Percentiles rank a stretch among this genome's conserved stretches.
phyloP scores from a whole-genome alignment of 805 yeast genomes.

The Wickerhamomyces subpelliculosus region DNA sequence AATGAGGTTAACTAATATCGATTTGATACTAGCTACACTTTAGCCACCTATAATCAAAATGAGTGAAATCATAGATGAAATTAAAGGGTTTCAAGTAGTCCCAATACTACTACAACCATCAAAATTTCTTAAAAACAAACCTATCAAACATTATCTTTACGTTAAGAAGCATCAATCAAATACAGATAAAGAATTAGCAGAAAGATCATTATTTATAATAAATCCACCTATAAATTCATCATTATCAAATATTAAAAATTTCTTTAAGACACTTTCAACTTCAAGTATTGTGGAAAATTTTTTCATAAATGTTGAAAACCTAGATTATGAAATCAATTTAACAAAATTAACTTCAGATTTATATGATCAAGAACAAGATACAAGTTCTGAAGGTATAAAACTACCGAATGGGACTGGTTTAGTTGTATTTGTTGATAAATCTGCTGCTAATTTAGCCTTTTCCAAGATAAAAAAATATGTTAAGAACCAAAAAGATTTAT shows the following conservation, averaged over 20 bases:
- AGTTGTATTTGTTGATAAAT: slow-evolving; percentile 66
- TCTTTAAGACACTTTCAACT: slow-evolving; percentile 52
- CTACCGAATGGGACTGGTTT: slow-evolving; percentile 72
- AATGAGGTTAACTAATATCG: too few relatives aligned
- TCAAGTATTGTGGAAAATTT: slow-evolving; percentile 57
- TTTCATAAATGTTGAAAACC: slow-evolving; percentile 35
- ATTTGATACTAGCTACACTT: too few relatives aligned
- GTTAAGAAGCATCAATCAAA: slow-evolving; percentile 56
- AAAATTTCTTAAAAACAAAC: slow-evolving; percentile 10
- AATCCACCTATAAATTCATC: slow-evolving; percentile 67
- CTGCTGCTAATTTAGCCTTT: slow-evolving; percentile 59
- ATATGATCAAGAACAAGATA: slow-evolving; percentile 27
- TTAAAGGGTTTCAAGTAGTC: slow-evolving; percentile 51
- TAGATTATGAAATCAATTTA: slow-evolving; percentile 43
- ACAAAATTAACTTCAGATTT: slow-evolving; percentile 54
- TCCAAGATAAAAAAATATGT: slow-evolving; percentile 47
- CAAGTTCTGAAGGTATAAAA: slow-evolving; percentile 27
- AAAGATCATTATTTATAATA: slow-evolving; percentile 62
- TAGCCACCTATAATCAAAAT: too few relatives aligned
- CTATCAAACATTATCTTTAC: slow-evolving; percentile 49
- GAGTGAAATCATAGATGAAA: too few relatives aligned
- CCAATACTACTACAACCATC: slow-evolving; percentile 36
- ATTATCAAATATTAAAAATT: slow-evolving; percentile 43
- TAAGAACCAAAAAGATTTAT: slow-evolving; percentile 32
- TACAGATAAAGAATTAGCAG: slow-evolving; percentile 34